Conservation (phyloP, 1,284 basidiomycete genomes). For the Cryptococcus amylolentus region DNA sequence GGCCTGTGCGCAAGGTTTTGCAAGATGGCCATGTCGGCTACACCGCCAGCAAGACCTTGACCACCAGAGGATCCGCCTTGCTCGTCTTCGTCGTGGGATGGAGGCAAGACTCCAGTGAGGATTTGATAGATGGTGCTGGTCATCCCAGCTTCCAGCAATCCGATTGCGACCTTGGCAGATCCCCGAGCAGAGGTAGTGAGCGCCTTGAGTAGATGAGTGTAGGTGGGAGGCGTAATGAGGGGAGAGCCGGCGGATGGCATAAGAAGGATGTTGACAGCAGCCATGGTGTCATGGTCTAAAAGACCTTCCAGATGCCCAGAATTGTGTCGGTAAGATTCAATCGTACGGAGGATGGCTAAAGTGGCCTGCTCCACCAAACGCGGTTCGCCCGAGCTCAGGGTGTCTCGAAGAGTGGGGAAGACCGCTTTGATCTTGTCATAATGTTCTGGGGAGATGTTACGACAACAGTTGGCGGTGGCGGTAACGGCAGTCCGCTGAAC, state of each 20-base stretch:
- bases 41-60: conserved; percentile 74
- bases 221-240: conserved; percentile 76
- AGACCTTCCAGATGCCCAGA: conserved; percentile 79
- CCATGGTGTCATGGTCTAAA: conserved; percentile 75
- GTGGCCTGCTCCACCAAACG: conserved; percentile 90
- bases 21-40: conserved; percentile 95
- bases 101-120: conserved; percentile 81
- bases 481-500: conserved; percentile 94
- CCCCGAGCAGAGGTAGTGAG: conserved; percentile 78
- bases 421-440: conserved; percentile 82
- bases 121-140: conserved; percentile 89
- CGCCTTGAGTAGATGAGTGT: conserved; percentile 79
- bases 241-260: conserved; percentile 82
- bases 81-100: conserved; percentile 58
- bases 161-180: conserved; percentile 78
- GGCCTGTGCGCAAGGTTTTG: conserved; percentile 93
- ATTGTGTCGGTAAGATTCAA: conserved; percentile 83
- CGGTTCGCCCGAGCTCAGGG: conserved; percentile 84
- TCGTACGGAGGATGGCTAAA: conserved; percentile 83
- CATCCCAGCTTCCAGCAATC: conserved; percentile 82
- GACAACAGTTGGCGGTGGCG: conserved; percentile 91
- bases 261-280: conserved; percentile 76
- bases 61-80: conserved; percentile 58
- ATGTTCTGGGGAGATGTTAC: conserved; percentile 79
- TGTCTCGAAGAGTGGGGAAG: conserved; percentile 88